These are phyloP conservation scores for Dictyostelium capitatum DNA, from an alignment of 78 protist species.

Conservation along the genomic window DNA sequence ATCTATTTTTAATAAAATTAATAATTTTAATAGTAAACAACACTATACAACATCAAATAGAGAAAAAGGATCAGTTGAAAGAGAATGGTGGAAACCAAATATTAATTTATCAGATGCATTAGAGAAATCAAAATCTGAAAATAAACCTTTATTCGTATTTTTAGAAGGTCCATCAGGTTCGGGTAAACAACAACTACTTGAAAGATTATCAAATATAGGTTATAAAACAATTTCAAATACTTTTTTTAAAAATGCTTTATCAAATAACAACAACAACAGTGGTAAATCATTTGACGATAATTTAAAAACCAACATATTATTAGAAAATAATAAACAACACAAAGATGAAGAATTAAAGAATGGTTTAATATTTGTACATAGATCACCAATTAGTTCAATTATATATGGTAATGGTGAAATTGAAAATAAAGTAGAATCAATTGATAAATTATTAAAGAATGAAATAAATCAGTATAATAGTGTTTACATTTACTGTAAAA, in stretches of 20 bases:
- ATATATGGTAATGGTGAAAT: not conserved
- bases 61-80: slow-evolving; percentile 45
- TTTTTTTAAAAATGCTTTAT: slow-evolving; percentile 5
- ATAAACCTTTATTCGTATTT: slow-evolving; percentile 45
- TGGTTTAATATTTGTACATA: slow-evolving; percentile 42
- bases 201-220: slow-evolving; percentile 47
- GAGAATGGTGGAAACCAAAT: slow-evolving; percentile 60
- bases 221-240: slow-evolving; percentile 36
- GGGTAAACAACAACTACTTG: slow-evolving; percentile 63
- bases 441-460: not conserved
- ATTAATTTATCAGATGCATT: not conserved
- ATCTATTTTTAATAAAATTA: not conserved
- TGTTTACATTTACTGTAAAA: slow-evolving; percentile 53
- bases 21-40: not conserved
- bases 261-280: not conserved
- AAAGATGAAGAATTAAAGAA: slow-evolving; percentile 15
- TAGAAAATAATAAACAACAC: too few relatives aligned
- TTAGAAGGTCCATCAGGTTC: slow-evolving; percentile 66
- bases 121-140: slow-evolving; percentile 8
- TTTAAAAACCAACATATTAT: not conserved
- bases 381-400: slow-evolving; percentile 65
- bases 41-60: slow-evolving; percentile 21
- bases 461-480: slow-evolving; percentile 1
- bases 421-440: not conserved
- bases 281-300: not conserved